Conservation (phyloP, 345 rosid species). For the Lagerstroemia speciosa region DNA sequence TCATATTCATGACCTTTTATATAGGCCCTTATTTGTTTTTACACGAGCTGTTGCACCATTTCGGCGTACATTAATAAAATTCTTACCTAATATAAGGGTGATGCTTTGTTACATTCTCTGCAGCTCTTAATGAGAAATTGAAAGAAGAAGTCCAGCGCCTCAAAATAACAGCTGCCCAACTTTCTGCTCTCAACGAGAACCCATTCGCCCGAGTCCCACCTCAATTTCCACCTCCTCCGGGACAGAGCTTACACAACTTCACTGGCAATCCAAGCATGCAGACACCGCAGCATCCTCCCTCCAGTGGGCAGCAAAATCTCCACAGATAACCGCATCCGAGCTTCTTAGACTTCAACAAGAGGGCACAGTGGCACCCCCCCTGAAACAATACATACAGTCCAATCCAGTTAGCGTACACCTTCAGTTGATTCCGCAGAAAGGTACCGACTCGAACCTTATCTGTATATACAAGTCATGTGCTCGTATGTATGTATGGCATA, state of each 20-base stretch:
- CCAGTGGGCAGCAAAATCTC: constrained; percentile 28
- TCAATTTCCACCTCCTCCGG: constrained; percentile 37
- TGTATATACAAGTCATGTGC: constrained; percentile 3
- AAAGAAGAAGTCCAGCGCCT: constrained; percentile 89
- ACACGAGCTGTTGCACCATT: too few relatives aligned
- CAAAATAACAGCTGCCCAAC: constrained; percentile 64
- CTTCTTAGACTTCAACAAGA: constrained; percentile 40
- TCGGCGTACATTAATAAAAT: too few relatives aligned
- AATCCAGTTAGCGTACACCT: not conserved
- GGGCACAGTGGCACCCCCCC: constrained; percentile 19
- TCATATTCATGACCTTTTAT: too few relatives aligned
- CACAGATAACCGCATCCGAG: constrained; percentile 36
- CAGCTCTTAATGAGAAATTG: constrained; percentile 77
- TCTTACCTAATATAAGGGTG: not conserved
- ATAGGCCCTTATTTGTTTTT: too few relatives aligned
- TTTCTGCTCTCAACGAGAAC: constrained; percentile 48
- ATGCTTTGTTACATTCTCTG: not conserved
- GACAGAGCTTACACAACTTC: constrained; percentile 36
- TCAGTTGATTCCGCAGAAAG: not conserved
- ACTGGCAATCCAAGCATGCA: constrained; percentile 38
- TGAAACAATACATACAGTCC: not conserved
- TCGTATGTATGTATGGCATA: not conserved
- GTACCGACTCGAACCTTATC: not conserved
- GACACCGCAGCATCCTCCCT: constrained; percentile 30
- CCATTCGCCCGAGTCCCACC: constrained; percentile 39